These are phyloP conservation scores for Amphicarpaea edgeworthii DNA, from an alignment of 306 rosid genomes.

Conservation along the genomic window DNA sequence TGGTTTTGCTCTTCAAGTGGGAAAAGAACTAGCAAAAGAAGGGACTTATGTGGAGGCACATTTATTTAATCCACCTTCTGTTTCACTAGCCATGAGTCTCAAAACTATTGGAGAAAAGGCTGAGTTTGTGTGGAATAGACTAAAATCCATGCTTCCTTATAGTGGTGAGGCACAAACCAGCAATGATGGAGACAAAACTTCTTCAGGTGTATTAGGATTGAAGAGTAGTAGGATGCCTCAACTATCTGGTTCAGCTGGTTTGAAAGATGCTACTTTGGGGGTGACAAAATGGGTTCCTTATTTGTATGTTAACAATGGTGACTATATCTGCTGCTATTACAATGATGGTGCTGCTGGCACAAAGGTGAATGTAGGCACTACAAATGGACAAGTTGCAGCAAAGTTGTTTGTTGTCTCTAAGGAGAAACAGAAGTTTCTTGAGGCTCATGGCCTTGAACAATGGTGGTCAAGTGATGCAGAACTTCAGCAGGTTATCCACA, in stretches of 20 bases:
- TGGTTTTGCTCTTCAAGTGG: constrained; percentile 93
- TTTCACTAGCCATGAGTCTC: constrained; percentile 78
- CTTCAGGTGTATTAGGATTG: constrained; percentile 43
- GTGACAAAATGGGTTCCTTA: constrained; percentile 85
- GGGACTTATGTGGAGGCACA: constrained; percentile 87
- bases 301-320: constrained; percentile 89
- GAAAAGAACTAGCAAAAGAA: constrained; percentile 85
- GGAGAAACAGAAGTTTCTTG: constrained; percentile 89
- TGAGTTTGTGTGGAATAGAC: constrained; percentile 76
- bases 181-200: constrained; percentile 45
- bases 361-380: constrained; percentile 60
- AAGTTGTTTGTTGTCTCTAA: constrained; percentile 87
- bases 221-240: constrained; percentile 66
- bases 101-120: constrained; percentile 78
- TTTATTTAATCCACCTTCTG: constrained; percentile 95
- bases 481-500: constrained; percentile 77
- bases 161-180: constrained; percentile 51
- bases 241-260: constrained; percentile 49
- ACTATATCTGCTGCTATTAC: constrained; percentile 90
- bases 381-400: constrained; percentile 64
- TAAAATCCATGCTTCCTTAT: constrained; percentile 77
- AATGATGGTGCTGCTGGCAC: constrained; percentile 56
- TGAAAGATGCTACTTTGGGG: constrained; percentile 54
- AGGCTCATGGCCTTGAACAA: constrained; percentile 95
- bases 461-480: constrained; percentile 98